These are phyloP conservation scores for Ganoderma multipileum DNA, from an alignment of 1,284 basidiomycete genomes.

Conservation along the genomic window DNA sequence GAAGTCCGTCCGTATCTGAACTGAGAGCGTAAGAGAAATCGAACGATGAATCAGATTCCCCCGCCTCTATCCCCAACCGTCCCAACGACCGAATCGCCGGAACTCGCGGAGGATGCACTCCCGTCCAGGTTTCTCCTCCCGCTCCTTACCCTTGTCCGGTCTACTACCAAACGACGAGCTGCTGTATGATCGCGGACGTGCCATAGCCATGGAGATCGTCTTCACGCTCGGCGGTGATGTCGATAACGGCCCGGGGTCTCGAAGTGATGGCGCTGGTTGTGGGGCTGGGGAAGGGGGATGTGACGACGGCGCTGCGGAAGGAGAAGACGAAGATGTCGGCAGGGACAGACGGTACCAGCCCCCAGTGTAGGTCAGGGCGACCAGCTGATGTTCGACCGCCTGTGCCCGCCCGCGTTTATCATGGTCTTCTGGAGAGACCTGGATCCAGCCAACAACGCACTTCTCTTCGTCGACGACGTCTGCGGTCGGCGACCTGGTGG, in stretches of 20 bases:
- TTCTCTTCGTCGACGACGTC: conserved; percentile 83
- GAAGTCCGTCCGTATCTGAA: neutral
- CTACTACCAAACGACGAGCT: conserved; percentile 56
- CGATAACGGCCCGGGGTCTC: conserved; percentile 32
- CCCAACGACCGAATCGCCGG: conserved; percentile 82
- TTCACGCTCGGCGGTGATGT: conserved; percentile 51
- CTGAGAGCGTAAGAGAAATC: conserved; percentile 9
- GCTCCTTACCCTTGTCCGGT: conserved; percentile 66
- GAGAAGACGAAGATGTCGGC: conserved; percentile 52
- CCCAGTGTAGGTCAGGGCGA: conserved; percentile 87
- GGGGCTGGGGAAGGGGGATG: conserved; percentile 29
- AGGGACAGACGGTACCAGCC: conserved; percentile 93
- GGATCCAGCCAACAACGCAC: conserved; percentile 87
- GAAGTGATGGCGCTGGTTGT: conserved; percentile 21
- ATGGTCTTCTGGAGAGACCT: conserved; percentile 53
- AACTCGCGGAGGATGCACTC: conserved; percentile 79
- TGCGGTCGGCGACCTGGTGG: conserved; percentile 59
- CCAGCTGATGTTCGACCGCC: conserved; percentile 72
- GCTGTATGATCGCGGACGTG: conserved; percentile 58
- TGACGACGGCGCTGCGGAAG: conserved; percentile 34
- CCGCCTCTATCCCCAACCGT: conserved; percentile 75
- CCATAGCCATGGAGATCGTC: conserved; percentile 41
- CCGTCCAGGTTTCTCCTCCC: conserved; percentile 63
- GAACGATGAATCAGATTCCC: neutral
- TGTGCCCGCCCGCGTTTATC: conserved; percentile 37